Evolutionary conservation across 768 basidiomycete genomes (phyloP).

Genomic region (Podaxis sp.): DNA sequence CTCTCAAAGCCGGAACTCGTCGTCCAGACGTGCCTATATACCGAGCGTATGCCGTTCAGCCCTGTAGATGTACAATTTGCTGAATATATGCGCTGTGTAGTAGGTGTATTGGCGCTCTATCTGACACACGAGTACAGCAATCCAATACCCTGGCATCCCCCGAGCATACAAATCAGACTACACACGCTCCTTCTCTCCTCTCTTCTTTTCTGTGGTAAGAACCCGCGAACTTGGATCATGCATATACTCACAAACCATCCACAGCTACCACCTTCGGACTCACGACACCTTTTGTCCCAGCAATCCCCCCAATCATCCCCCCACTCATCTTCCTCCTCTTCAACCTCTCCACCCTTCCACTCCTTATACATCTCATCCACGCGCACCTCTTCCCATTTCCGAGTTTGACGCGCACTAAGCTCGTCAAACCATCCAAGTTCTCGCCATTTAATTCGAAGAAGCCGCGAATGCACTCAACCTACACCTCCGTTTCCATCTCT

Average conservation of each 20-base stretch:
- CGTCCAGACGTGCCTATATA: neutral
- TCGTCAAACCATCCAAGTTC: constrained; percentile 1
- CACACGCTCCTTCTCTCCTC: constrained; percentile 4
- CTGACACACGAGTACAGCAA: neutral
- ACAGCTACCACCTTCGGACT: constrained; percentile 2
- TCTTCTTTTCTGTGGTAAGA: constrained; percentile 12
- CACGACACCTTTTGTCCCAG: neutral
- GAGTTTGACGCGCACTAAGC: neutral
- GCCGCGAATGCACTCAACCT: neutral
- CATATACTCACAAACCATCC: neutral
- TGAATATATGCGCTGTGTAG: constrained; percentile 1
- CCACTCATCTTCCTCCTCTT: constrained; percentile 13
- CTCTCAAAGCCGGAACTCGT: constrained; percentile 3
- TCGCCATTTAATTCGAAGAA: too few species aligned
- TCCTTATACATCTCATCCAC: constrained; percentile 3
- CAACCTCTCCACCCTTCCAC: constrained; percentile 8
- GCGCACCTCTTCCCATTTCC: constrained; percentile 1
- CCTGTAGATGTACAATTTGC: neutral
- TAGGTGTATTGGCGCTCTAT: constrained; percentile 3
- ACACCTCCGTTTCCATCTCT: neutral
- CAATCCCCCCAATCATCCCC: neutral
- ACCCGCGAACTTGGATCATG: neutral
- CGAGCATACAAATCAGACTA: neutral
- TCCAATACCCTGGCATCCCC: constrained; percentile 5
- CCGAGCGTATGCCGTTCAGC: constrained; percentile 2